These are phyloP conservation scores for Russula compacta DNA, from an alignment of 768 basidiomycete species.

Conservation along the genomic window DNA sequence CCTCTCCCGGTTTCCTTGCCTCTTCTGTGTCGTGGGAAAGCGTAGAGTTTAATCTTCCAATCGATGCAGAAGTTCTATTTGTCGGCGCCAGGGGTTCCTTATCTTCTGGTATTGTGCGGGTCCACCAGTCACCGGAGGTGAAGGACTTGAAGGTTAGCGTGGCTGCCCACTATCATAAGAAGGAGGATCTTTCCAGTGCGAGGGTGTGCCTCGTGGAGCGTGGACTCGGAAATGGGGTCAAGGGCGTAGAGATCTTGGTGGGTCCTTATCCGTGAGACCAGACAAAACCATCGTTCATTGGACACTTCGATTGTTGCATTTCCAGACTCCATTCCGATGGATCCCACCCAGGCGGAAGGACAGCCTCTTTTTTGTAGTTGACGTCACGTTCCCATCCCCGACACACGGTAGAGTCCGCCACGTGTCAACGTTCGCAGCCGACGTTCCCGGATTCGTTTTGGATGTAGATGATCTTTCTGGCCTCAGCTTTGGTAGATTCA, in stretches of 20 bases:
- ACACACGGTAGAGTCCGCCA: not conserved
- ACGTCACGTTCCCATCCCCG: constrained; percentile 3
- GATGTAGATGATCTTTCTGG: not conserved
- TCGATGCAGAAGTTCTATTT: not conserved
- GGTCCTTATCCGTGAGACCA: not conserved
- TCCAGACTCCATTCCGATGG: constrained; percentile 1
- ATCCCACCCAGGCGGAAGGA: not conserved
- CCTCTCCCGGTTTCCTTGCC: not conserved
- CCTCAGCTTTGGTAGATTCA: not conserved
- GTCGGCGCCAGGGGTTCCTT: not conserved
- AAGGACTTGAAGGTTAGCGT: constrained; percentile 5
- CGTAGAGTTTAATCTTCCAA: constrained; percentile 1
- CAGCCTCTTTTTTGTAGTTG: not conserved
- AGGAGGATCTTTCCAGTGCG: not conserved
- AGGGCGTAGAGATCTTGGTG: constrained; percentile 2
- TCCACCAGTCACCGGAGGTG: not conserved
- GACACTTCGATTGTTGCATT: not conserved
- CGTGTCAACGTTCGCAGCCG: not conserved
- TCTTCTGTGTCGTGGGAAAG: not conserved
- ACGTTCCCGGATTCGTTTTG: not conserved
- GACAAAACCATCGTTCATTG: not conserved
- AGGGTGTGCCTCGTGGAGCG: not conserved
- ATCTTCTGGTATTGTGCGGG: constrained; percentile 5
- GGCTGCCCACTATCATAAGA: not conserved
- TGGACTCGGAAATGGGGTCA: not conserved